Percentiles rank a stretch among this genome's conserved stretches.
Conservation (phyloP, 805 yeast species). For the Candida yuanshanica region DNA sequence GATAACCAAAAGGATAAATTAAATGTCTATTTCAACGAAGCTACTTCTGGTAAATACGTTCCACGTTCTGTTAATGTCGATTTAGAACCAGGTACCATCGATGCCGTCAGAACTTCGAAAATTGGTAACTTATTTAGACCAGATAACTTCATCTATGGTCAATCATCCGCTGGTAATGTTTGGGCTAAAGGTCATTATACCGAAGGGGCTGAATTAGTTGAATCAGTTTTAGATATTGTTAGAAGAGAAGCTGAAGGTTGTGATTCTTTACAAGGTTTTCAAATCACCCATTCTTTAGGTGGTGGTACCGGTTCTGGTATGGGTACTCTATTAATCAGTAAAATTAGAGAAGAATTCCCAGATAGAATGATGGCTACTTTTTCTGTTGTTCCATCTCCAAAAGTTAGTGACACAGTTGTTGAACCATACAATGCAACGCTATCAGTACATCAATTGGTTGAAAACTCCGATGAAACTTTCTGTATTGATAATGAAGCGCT, state of each 20-base stretch:
- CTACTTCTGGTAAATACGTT: constrained; percentile 92
- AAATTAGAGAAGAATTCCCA: constrained; percentile 87
- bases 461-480: constrained; percentile 97
- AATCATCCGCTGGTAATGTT: constrained; percentile 98
- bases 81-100: constrained; percentile 96
- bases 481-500: constrained; percentile 99
- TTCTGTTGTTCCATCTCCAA: constrained; percentile 98
- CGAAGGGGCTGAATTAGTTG: constrained; percentile 91
- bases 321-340: constrained; percentile 90
- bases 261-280: constrained; percentile 95
- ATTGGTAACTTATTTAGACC: constrained; percentile 95
- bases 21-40: constrained; percentile 92
- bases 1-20: constrained; percentile 80
- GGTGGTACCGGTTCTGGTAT: constrained; percentile 99
- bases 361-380: constrained; percentile 96
- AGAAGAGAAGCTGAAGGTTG: constrained; percentile 96
- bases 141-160: constrained; percentile 93
- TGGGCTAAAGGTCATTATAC: constrained; percentile 99
- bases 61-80: constrained; percentile 97
- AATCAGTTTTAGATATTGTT: constrained; percentile 89
- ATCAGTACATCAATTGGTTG: constrained; percentile 94
- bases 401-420: constrained; percentile 92
- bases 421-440: constrained; percentile 98
- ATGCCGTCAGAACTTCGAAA: constrained; percentile 90
- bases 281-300: constrained; percentile 95